Evolutionary conservation across 345 rosid genomes (phyloP).

Genomic region (Murraya koenigii): DNA sequence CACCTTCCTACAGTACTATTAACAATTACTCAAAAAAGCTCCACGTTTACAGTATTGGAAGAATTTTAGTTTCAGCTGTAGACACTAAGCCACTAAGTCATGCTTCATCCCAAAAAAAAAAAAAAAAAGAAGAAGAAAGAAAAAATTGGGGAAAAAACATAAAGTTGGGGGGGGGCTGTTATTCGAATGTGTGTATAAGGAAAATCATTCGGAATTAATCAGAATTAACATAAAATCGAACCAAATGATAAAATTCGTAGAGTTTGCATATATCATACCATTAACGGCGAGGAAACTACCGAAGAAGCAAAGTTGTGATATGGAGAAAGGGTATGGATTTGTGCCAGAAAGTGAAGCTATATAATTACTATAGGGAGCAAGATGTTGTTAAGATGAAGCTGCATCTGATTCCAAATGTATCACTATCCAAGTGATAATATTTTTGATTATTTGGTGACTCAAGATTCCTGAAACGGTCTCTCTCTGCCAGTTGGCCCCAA

Average conservation of each 20-base stretch:
- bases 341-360: neutral
- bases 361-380: slow-evolving; percentile 4
- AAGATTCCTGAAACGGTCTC: neutral
- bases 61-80: too few relatives aligned
- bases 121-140: too few relatives aligned
- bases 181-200: too few relatives aligned
- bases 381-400: neutral
- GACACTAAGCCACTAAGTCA: too few relatives aligned
- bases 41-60: neutral
- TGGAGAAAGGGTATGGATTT: neutral
- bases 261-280: neutral
- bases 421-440: neutral
- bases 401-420: slow-evolving; percentile 28
- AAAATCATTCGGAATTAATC: neutral
- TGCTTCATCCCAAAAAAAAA: too few relatives aligned
- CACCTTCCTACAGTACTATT: slow-evolving; percentile 22
- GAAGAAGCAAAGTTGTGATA: neutral
- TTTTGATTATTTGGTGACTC: neutral
- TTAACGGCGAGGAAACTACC: neutral
- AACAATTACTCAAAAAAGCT: neutral
- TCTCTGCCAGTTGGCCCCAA: neutral
- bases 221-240: neutral
- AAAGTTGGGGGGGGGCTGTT: too few relatives aligned
- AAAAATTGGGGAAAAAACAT: too few relatives aligned
- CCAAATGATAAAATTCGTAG: neutral